Percentiles rank a stretch among this genome's conserved stretches.
Evolutionary conservation across 1,139 yeast species (phyloP).

Genomic region (Zygoascus sp.): DNA sequence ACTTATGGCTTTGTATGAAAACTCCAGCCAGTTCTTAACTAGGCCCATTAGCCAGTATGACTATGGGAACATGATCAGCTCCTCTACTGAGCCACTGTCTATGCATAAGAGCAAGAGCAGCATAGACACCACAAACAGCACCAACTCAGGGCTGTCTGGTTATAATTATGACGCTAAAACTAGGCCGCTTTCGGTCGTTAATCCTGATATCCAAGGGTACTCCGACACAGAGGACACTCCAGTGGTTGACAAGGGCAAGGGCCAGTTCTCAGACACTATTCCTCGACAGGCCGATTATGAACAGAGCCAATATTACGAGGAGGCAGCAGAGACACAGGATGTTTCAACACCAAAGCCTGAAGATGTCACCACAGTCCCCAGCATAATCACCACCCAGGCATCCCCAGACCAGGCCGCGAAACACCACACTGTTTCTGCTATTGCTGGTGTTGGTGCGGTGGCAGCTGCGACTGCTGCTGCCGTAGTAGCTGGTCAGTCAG

Average conservation of each 20-base stretch:
- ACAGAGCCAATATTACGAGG: background rate
- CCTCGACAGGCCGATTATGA: background rate
- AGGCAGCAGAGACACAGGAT: background rate
- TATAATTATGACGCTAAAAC: constrained; percentile 8
- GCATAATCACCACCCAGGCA: constrained; percentile 1
- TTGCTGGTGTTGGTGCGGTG: background rate
- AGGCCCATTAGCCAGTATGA: constrained; percentile 31
- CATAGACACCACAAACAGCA: constrained; percentile 6
- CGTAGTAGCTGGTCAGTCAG: too few relatives aligned
- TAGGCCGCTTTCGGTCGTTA: constrained; percentile 7
- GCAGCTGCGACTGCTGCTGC: background rate
- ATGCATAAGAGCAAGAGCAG: constrained; percentile 19
- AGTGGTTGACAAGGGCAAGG: background rate
- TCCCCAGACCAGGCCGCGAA: background rate
- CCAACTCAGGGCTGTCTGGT: background rate
- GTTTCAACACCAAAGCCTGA: background rate
- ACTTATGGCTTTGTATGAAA: constrained; percentile 33
- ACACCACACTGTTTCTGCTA: background rate
- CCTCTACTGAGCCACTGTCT: constrained; percentile 22
- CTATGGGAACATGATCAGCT: constrained; percentile 15
- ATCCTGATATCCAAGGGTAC: constrained; percentile 13
- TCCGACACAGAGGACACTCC: constrained; percentile 7
- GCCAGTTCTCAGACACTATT: background rate
- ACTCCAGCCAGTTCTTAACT: constrained; percentile 29
- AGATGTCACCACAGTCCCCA: background rate